Conservation (phyloP, 495 filamentous ascomycete genomes). For the Penicillium macrosclerotiorum region DNA sequence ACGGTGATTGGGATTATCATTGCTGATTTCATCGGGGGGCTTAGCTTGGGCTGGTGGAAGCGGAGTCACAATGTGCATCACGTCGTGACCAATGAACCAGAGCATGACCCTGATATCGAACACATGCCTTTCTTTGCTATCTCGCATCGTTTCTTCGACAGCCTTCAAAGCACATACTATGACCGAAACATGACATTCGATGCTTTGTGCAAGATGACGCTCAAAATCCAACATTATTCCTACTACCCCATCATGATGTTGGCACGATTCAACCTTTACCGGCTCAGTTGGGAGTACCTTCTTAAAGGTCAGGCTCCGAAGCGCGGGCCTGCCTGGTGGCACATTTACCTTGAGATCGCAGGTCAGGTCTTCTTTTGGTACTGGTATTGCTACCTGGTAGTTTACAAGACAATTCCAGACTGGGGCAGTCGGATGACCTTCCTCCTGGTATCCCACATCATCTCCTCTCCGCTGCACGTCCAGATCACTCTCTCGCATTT, state of each 20-base stretch:
- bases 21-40: conserved; percentile 83
- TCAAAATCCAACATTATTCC: conserved; percentile 75
- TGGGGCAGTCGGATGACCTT: conserved; percentile 69
- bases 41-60: conserved; percentile 98
- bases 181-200: conserved; percentile 85
- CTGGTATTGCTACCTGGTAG: conserved; percentile 85
- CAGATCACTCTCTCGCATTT: conserved; percentile 98
- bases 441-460: conserved; percentile 81
- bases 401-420: conserved; percentile 75
- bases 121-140: conserved; percentile 95
- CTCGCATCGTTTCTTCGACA: conserved; percentile 78
- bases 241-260: conserved; percentile 87
- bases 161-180: conserved; percentile 83
- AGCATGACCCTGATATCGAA: conserved; percentile 97
- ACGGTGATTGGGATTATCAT: conserved; percentile 85
- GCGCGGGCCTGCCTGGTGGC: conserved; percentile 85
- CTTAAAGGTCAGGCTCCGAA: conserved; percentile 71
- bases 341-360: conserved; percentile 77
- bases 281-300: conserved; percentile 79
- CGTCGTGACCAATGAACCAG: conserved; percentile 92
- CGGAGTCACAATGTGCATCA: conserved; percentile 97
- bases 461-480: conserved; percentile 84
- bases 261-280: conserved; percentile 91
- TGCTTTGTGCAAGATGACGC: conserved; percentile 63
- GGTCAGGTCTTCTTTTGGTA: conserved; percentile 89